Evolutionary conservation across 352 stramenopile species (phyloP).

Genomic region (Globisporangium recalcitrans): DNA sequence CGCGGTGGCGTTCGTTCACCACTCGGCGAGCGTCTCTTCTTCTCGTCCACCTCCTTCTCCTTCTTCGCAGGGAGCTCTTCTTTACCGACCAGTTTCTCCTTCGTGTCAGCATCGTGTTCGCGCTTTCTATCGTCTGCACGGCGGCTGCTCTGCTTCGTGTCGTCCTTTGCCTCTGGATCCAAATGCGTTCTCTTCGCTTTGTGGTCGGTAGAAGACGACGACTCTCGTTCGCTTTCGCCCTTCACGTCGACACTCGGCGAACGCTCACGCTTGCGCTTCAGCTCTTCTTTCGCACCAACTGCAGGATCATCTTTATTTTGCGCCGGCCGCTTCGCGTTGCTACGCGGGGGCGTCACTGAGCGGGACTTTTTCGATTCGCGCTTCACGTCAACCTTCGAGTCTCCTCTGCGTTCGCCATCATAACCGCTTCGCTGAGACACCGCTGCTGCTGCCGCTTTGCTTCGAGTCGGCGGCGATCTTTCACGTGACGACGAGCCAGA

Average conservation of each 20-base stretch:
- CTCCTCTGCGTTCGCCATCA: neutral
- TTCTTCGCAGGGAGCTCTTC: neutral
- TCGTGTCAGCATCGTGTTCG: neutral
- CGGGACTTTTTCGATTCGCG: neutral
- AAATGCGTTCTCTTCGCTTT: conserved; percentile 1
- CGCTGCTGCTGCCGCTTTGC: neutral
- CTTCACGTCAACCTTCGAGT: conserved; percentile 1
- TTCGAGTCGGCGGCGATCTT: conserved; percentile 9
- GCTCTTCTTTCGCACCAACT: neutral
- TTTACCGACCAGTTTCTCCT: neutral
- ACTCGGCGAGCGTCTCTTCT: conserved; percentile 5
- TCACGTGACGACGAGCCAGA: conserved; percentile 17
- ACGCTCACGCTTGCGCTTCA: conserved; percentile 12
- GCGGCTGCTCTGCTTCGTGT: neutral
- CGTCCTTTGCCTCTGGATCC: neutral
- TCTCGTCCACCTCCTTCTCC: neutral
- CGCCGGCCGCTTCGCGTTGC: neutral
- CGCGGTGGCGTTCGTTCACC: conserved; percentile 5
- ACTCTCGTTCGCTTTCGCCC: conserved; percentile 1
- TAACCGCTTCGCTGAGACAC: neutral
- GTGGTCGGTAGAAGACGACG: neutral
- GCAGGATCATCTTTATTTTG: neutral
- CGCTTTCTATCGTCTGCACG: neutral
- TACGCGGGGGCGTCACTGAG: conserved; percentile 13
- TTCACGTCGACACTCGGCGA: conserved; percentile 10